Percentiles rank a stretch among this genome's conserved stretches.
Conservation (phyloP, 2,329 filamentous ascomycete species). For the Aspergillus chevalieri region DNA sequence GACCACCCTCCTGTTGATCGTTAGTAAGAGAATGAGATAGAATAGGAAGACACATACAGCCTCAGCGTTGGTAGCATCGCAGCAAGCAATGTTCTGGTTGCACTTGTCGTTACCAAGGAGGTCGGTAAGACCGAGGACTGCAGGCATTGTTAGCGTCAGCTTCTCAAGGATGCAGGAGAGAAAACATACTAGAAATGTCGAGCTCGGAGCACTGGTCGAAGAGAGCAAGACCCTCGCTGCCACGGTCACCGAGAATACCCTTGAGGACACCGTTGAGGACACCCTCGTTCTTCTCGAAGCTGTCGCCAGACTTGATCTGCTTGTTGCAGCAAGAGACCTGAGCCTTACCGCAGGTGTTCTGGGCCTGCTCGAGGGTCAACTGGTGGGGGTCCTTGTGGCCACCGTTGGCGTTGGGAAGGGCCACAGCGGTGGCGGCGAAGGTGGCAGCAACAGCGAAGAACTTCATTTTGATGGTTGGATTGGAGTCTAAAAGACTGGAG, state of each 20-base stretch:
- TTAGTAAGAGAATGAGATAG: neutral
- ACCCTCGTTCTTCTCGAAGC: neutral
- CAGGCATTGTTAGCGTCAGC: no score
- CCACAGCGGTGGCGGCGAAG: slow-evolving; percentile 13
- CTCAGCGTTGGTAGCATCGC: neutral
- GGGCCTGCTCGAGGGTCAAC: neutral
- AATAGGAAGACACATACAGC: neutral
- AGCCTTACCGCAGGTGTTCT: slow-evolving; percentile 4
- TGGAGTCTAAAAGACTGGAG: neutral
- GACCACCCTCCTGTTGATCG: neutral
- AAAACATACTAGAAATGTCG: slow-evolving; percentile 1
- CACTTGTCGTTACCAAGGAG: neutral
- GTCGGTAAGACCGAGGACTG: neutral
- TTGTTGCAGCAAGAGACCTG: slow-evolving; percentile 6
- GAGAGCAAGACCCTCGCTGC: neutral
- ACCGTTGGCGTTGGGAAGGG: slow-evolving; percentile 1
- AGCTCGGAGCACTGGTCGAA: slow-evolving; percentile 3
- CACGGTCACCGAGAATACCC: neutral
- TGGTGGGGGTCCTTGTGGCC: neutral
- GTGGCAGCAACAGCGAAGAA: slow-evolving; percentile 20
- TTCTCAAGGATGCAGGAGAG: neutral
- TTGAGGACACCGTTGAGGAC: neutral
- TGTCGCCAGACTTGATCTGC: neutral
- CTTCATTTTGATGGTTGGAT: slow-evolving; percentile 19
- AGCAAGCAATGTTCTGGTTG: slow-evolving; percentile 10